A percentile compares a stretch with the other conserved stretches of the same genome.
phyloP scores from a whole-genome alignment of 225 moss, liverwort and hornwort genomes.

The Lunularia cruciata region DNA sequence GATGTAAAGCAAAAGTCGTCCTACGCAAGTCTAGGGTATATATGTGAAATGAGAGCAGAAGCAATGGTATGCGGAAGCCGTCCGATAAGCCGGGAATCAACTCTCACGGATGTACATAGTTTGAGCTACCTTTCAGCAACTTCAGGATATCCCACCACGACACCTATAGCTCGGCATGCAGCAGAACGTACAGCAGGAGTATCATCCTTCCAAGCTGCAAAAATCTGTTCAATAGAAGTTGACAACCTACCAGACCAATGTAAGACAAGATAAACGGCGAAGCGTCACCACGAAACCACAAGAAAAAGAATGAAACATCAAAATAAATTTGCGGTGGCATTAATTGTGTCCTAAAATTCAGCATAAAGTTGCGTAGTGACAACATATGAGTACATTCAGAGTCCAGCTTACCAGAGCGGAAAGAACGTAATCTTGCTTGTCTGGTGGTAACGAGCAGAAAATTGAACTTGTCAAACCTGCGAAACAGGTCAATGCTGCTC shows the following conservation, averaged over 20 bases:
- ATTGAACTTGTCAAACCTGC: conserved; percentile 76
- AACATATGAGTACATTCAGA: background rate
- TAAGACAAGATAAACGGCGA: no score
- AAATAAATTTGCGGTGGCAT: no score
- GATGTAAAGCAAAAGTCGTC: no score
- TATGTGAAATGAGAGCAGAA: no score
- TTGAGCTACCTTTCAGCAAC: conserved; percentile 71
- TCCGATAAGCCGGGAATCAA: no score
- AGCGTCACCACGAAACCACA: no score
- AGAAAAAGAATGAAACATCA: no score
- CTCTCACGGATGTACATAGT: background rate
- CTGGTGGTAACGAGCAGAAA: conserved; percentile 60
- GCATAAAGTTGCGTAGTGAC: no score
- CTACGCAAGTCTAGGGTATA: no score
- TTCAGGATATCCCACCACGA: conserved; percentile 86
- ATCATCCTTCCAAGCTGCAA: conserved; percentile 80
- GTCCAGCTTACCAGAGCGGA: conserved; percentile 61
- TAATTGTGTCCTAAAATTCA: no score
- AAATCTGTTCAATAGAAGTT: conserved; percentile 48
- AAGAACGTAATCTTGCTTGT: conserved; percentile 70
- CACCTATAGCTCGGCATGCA: conserved; percentile 94
- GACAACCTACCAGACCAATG: conserved; percentile 17
- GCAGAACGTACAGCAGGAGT: conserved; percentile 86
- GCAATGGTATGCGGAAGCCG: no score
- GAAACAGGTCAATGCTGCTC: conserved; percentile 94